A percentile compares a stretch with the other conserved stretches of the same genome.
Evolutionary conservation across 176 grass and related monocot genomes (phyloP).

Genomic region (Rhynchospora tenuis): DNA sequence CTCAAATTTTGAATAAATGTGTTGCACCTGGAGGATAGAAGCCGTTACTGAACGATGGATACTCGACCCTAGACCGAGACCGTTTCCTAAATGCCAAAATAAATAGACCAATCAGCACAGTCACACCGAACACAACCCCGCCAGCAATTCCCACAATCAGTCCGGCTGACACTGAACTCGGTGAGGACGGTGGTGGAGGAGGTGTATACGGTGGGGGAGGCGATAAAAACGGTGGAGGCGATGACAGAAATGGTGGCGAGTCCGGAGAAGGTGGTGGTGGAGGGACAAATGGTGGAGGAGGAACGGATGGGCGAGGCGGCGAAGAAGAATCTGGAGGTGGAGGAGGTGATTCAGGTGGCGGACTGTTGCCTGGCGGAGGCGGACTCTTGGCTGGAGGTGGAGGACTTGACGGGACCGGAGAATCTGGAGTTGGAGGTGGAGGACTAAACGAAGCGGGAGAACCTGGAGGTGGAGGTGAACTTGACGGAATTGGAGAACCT

Average conservation of each 20-base stretch:
- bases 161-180: not conserved
- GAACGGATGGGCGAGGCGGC: not conserved
- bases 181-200: not conserved
- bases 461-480: not conserved
- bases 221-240: not conserved
- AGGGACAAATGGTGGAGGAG: not conserved
- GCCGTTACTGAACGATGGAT: not conserved
- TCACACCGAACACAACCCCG: constrained; percentile 13
- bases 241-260: not conserved
- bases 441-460: not conserved
- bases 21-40: not conserved
- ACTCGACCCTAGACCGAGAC: not conserved
- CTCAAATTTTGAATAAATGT: not conserved
- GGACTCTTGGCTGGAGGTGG: not conserved
- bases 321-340: not conserved
- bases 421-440: constrained; percentile 14
- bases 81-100: constrained; percentile 24
- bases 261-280: not conserved
- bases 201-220: constrained; percentile 13
- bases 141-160: constrained; percentile 39
- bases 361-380: not conserved
- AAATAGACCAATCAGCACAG: constrained; percentile 31
- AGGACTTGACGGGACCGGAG: not conserved
- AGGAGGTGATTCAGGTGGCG: not conserved
- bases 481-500: not conserved